Conservation (phyloP, 768 basidiomycete genomes). For the Podaxis pistillaris region DNA sequence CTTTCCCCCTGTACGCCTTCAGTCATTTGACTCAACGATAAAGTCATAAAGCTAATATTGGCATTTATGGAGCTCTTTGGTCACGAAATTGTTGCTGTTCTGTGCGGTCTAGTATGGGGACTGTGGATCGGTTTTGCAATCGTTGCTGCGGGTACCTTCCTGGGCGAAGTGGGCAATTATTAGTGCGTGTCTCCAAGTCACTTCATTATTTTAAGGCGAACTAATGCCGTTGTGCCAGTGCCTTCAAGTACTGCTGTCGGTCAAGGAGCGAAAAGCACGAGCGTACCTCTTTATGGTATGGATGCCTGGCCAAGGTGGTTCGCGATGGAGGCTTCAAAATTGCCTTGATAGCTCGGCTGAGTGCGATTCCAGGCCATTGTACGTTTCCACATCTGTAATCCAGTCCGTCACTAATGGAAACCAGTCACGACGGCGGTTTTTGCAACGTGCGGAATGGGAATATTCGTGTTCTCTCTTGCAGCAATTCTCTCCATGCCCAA, state of each 20-base stretch:
- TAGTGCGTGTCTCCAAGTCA: constrained; percentile 51
- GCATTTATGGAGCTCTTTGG: constrained; percentile 65
- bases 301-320: constrained; percentile 64
- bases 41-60: not conserved
- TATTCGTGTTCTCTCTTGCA: constrained; percentile 74
- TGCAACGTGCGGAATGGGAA: constrained; percentile 85
- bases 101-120: constrained; percentile 91
- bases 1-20: constrained; percentile 67
- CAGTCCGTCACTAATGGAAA: not conserved
- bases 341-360: constrained; percentile 72
- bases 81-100: constrained; percentile 86
- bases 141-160: constrained; percentile 76
- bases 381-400: constrained; percentile 26
- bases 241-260: constrained; percentile 80
- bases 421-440: constrained; percentile 87
- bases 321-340: constrained; percentile 88
- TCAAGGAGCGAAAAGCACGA: constrained; percentile 76
- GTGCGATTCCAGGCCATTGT: constrained; percentile 89
- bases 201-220: not conserved
- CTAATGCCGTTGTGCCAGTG: constrained; percentile 37
- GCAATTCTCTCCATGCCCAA: constrained; percentile 85
- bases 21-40: not conserved
- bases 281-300: constrained; percentile 53
- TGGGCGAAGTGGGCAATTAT: constrained; percentile 87
- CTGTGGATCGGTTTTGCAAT: constrained; percentile 86